Conservation (phyloP, 1,284 basidiomycete species). For the Singerocomus rubriflavus region DNA sequence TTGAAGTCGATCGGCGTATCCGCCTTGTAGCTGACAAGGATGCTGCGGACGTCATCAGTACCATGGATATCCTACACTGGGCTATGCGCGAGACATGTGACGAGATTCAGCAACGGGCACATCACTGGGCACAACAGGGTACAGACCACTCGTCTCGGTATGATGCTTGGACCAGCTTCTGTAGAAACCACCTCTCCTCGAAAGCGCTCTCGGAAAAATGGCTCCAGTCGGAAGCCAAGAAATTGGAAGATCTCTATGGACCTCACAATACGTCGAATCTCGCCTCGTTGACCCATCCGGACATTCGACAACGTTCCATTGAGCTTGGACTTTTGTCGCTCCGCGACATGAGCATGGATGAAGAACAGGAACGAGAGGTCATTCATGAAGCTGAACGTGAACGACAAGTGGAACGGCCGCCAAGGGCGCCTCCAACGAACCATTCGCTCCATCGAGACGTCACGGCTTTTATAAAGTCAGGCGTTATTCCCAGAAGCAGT, state of each 20-base stretch:
- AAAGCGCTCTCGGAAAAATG: constrained; percentile 26
- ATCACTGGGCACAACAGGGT: constrained; percentile 47
- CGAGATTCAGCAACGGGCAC: constrained; percentile 37
- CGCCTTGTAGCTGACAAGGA: neutral
- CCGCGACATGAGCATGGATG: neutral
- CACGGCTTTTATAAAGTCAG: constrained; percentile 19
- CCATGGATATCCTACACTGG: constrained; percentile 41
- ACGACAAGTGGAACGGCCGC: neutral
- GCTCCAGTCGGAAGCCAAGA: constrained; percentile 36
- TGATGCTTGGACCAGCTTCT: constrained; percentile 28
- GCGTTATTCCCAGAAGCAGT: constrained; percentile 3
- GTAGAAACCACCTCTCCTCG: neutral
- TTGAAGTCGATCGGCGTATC: constrained; percentile 37
- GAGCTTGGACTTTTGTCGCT: neutral
- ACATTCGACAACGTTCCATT: neutral
- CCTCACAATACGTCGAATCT: constrained; percentile 9
- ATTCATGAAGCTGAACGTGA: neutral
- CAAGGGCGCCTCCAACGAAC: neutral
- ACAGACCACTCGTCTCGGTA: constrained; percentile 34
- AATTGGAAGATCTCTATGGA: constrained; percentile 37
- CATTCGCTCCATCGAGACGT: constrained; percentile 12
- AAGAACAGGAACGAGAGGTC: constrained; percentile 5
- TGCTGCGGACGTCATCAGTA: constrained; percentile 14
- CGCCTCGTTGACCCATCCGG: constrained; percentile 1
- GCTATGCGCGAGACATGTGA: constrained; percentile 41